Conservation (phyloP, 78 protist genomes). For the Dictyostelium discoideum region DNA sequence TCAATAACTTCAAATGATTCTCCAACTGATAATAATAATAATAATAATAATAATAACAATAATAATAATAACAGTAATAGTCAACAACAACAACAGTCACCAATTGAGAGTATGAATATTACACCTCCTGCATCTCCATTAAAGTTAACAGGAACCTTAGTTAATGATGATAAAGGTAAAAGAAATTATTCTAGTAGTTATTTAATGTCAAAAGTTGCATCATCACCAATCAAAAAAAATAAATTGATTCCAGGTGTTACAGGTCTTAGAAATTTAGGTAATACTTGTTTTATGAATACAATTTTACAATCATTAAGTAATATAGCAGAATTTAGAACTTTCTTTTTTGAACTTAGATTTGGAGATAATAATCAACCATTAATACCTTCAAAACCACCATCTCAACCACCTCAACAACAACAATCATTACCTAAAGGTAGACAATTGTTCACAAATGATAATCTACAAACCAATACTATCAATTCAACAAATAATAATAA, state of each 20-base stretch:
- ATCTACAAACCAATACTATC: background rate
- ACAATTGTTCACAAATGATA: slow-evolving; percentile 1
- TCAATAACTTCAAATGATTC: background rate
- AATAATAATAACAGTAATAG: too few species aligned
- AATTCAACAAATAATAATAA: background rate
- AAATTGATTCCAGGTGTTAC: slow-evolving; percentile 69
- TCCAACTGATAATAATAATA: background rate
- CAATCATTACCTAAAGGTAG: background rate
- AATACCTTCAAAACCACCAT: background rate
- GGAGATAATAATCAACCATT: background rate
- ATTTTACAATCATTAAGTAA: slow-evolving; percentile 76
- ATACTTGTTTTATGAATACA: slow-evolving; percentile 86
- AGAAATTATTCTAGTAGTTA: slow-evolving; percentile 60
- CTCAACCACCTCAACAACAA: background rate
- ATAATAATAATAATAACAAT: too few species aligned
- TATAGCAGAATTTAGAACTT: slow-evolving; percentile 72
- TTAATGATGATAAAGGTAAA: background rate
- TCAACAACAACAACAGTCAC: background rate
- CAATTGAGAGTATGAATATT: background rate
- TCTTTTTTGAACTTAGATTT: slow-evolving; percentile 10
- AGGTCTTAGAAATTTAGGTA: slow-evolving; percentile 77
- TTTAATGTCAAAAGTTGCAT: slow-evolving; percentile 59
- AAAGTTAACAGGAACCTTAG: background rate
- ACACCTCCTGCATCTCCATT: background rate
- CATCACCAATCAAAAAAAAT: slow-evolving; percentile 49